Evolutionary conservation across 352 stramenopile species (phyloP).

Genomic region (Phytophthora lateralis): DNA sequence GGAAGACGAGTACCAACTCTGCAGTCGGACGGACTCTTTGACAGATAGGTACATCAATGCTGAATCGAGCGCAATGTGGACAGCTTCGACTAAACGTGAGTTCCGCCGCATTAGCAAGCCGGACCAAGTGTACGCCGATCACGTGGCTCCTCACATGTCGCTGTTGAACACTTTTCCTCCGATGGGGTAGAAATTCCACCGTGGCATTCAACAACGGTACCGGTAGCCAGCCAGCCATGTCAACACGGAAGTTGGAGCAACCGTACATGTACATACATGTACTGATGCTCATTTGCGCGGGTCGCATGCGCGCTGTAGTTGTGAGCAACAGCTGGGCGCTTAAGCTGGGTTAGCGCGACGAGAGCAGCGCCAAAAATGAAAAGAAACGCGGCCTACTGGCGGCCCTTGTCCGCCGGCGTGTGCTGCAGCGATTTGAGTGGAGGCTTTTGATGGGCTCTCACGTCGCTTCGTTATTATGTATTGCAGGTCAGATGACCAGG

Average conservation of each 20-base stretch:
- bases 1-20: neutral
- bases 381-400: slow-evolving; percentile 19
- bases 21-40: neutral
- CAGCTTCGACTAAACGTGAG: slow-evolving; percentile 30
- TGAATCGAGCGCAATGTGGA: slow-evolving; percentile 25
- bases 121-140: slow-evolving; percentile 18
- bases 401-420: slow-evolving; percentile 33
- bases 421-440: slow-evolving; percentile 29
- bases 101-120: slow-evolving; percentile 19
- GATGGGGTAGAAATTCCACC: slow-evolving; percentile 3
- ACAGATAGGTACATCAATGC: slow-evolving; percentile 5
- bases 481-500: slow-evolving; percentile 5
- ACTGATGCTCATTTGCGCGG: slow-evolving; percentile 15
- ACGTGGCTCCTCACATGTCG: slow-evolving; percentile 34
- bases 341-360: slow-evolving; percentile 26
- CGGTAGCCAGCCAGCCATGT: slow-evolving; percentile 6
- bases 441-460: slow-evolving; percentile 18
- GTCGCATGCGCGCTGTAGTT: slow-evolving; percentile 23
- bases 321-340: slow-evolving; percentile 33
- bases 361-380: slow-evolving; percentile 25
- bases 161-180: slow-evolving; percentile 26
- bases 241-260: slow-evolving; percentile 16
- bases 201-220: slow-evolving; percentile 9
- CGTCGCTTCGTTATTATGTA: slow-evolving; percentile 32
- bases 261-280: slow-evolving; percentile 1